Conservation (phyloP, 78 protist species). For the Speleostelium caveatum region DNA sequence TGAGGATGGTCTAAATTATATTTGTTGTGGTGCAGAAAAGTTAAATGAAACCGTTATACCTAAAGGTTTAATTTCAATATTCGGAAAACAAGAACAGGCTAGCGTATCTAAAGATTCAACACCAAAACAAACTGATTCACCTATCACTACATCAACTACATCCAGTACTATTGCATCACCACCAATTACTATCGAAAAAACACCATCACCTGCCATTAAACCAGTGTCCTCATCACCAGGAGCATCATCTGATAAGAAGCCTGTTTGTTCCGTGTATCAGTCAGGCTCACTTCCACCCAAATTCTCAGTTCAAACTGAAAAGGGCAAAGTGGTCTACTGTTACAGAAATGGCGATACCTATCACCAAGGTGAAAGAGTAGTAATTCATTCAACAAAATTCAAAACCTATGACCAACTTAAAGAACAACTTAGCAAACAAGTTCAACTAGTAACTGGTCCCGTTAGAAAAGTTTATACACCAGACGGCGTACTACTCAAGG, state of each 20-base stretch:
- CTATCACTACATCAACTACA: constrained; percentile 6
- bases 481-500: constrained; percentile 39
- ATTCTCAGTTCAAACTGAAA: constrained; percentile 47
- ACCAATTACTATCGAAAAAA: background rate
- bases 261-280: constrained; percentile 46
- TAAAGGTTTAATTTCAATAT: constrained; percentile 26
- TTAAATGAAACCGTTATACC: constrained; percentile 33
- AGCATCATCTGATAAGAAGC: background rate
- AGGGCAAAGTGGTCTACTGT: constrained; percentile 44
- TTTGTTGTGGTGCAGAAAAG: constrained; percentile 77
- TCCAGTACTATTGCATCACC: background rate
- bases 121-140: background rate
- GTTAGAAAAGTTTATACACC: constrained; percentile 42
- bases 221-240: background rate
- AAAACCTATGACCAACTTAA: constrained; percentile 70
- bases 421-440: constrained; percentile 69
- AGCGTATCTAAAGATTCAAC: background rate
- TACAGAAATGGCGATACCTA: constrained; percentile 67
- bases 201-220: background rate
- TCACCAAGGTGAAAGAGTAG: constrained; percentile 36
- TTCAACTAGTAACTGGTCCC: constrained; percentile 48
- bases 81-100: constrained; percentile 13
- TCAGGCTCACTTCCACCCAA: constrained; percentile 5
- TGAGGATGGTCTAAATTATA: constrained; percentile 55
- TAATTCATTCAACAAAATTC: constrained; percentile 53